Conservation (phyloP, 208 protist genomes). For the Leishmania tarentolae region DNA sequence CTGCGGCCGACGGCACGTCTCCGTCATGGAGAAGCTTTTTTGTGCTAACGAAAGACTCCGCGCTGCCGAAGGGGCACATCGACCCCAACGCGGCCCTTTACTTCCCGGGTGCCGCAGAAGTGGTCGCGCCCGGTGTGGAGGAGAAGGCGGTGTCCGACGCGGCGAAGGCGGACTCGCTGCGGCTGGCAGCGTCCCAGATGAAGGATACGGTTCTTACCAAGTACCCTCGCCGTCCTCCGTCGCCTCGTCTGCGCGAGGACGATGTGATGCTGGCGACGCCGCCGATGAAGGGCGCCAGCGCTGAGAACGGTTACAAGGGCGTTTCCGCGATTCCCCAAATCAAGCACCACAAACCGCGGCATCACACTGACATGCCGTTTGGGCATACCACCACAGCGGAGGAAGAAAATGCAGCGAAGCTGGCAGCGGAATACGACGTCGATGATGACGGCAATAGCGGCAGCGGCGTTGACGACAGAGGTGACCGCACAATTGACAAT, state of each 20-base stretch:
- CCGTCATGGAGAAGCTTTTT: conserved; percentile 43
- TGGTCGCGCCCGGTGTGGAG: background rate
- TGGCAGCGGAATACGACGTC: conserved; percentile 21
- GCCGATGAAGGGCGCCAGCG: conserved; percentile 3
- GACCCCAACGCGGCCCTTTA: conserved; percentile 21
- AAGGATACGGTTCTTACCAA: conserved; percentile 5
- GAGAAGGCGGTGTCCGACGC: conserved; percentile 2
- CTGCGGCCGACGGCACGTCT: background rate
- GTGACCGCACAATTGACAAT: background rate
- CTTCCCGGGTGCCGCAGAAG: conserved; percentile 17
- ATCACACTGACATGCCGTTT: conserved; percentile 8
- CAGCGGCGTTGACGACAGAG: background rate
- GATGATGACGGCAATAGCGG: conserved; percentile 12
- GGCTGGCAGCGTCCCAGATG: background rate
- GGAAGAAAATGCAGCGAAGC: conserved; percentile 3
- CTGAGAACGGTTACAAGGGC: background rate
- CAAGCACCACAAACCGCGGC: background rate
- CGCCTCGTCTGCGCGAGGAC: conserved; percentile 40
- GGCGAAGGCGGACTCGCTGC: conserved; percentile 5
- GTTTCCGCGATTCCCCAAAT: background rate
- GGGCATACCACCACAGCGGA: background rate
- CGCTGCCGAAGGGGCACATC: conserved; percentile 25
- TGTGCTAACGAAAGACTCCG: conserved; percentile 40
- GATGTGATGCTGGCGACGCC: conserved; percentile 41
- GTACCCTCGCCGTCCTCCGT: conserved; percentile 46